These are phyloP conservation scores for Stephania yunnanensis DNA, from an alignment of 164 flowering plant species.

Conservation along the genomic window DNA sequence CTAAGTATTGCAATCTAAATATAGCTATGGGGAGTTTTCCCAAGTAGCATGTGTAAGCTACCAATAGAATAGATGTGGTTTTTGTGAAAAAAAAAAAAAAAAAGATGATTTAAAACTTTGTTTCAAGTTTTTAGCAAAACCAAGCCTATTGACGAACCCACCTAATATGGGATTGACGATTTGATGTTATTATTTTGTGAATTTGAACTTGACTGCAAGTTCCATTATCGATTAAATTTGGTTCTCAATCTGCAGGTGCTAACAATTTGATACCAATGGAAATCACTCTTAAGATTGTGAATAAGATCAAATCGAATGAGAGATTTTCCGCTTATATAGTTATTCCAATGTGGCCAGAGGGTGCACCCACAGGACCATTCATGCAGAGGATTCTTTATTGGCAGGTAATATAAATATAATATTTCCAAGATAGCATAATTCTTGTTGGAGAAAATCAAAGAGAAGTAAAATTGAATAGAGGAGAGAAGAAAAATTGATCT, in stretches of 20 bases:
- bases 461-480: too few relatives aligned
- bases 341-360: conserved; percentile 99
- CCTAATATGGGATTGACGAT: neutral
- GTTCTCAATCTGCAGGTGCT: conserved; percentile 49
- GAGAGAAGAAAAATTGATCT: too few relatives aligned
- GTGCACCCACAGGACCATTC: conserved; percentile 74
- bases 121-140: neutral
- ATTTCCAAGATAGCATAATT: too few relatives aligned
- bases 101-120: neutral
- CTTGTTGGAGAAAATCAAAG: too few relatives aligned
- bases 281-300: conserved; percentile 87
- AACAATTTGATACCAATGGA: conserved; percentile 96
- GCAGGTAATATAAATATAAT: conserved; percentile 49
- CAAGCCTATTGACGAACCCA: neutral
- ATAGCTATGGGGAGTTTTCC: too few relatives aligned
- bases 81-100: neutral
- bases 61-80: too few relatives aligned
- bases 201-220: neutral
- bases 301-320: conserved; percentile 78
- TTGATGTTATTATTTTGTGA: neutral
- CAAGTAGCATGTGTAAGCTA: too few relatives aligned
- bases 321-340: conserved; percentile 89
- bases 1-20: too few relatives aligned
- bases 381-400: conserved; percentile 89
- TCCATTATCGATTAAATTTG: neutral